Evolutionary conservation across 1,284 basidiomycete genomes (phyloP), one percentile per base, ranked within the genome.

Genomic region (Cutaneotrichosporon daszewskae): DNA sequence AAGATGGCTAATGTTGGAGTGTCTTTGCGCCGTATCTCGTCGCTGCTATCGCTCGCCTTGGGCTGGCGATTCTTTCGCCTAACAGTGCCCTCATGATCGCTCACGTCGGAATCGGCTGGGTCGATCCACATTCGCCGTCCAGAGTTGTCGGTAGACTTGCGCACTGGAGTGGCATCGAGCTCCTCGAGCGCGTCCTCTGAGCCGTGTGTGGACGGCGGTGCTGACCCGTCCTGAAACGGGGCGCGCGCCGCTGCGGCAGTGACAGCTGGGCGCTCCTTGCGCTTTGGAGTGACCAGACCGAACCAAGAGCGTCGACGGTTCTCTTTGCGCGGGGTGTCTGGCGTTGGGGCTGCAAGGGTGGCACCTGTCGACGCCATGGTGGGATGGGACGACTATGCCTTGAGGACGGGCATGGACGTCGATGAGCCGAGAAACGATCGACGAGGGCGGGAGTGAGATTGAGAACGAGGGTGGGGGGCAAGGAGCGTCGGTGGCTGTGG

Each of bases 251-350:
- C n/a, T n/a, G n/a, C n/a, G n/a, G n/a, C n/a, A n/a, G n/a, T n/a
- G n/a, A n/a, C 24, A 35, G 8, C 40, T 7, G 13, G 43, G 31
- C 17, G 40, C 32, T 46, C 37, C 32, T 40, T 47, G 32, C 50
- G 50, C 20, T 40, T 53, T 28, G 47, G 51, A 4, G 49, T 57
- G 10, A 51, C 55, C 7, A 64, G 49, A 20, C 54, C 51, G 37
- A 68, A 65, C 66, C 66, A 68, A 33, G 62, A 64, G 23, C 59
- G 47, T n/a, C 65, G 38, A 3, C 44, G 42, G 32, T 48, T 44
- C 44, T 44, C 48, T 20, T 51, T 52, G 36, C 52, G 54, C 1
- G 54, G 28, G n/a, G n/a, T n/a, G n/a, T n/a, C n/a, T n/a, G n/a
- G n/a, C n/a, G n/a, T n/a, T n/a, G n/a, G n/a, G n/a, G n/a, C n/a